Conservation (phyloP, 352 stramenopile genomes). For the Globisporangium uncinulatum region DNA sequence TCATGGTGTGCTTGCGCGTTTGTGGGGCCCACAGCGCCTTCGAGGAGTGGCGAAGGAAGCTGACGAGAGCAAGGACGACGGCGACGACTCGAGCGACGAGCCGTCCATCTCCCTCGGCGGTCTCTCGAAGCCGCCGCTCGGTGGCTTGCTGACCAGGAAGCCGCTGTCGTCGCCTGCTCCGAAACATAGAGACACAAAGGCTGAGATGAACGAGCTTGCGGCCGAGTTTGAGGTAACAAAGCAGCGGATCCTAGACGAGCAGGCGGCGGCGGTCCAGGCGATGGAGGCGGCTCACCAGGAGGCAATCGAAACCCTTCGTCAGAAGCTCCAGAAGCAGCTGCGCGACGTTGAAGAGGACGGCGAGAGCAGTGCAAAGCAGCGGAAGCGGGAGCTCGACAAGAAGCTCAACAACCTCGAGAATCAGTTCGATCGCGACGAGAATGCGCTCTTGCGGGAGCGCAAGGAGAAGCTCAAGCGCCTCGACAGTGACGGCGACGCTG, state of each 20-base stretch:
- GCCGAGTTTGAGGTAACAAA: slow-evolving; percentile 48
- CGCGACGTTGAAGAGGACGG: slow-evolving; percentile 54
- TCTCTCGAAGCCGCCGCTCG: slow-evolving; percentile 50
- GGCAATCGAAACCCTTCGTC: slow-evolving; percentile 26
- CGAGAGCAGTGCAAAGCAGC: slow-evolving; percentile 50
- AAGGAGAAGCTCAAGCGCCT: slow-evolving; percentile 67
- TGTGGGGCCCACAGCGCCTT: slow-evolving; percentile 14
- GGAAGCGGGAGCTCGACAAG: slow-evolving; percentile 59
- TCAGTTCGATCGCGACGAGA: slow-evolving; percentile 63
- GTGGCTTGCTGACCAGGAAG: slow-evolving; percentile 45
- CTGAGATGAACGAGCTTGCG: slow-evolving; percentile 21
- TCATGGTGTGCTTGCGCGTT: background rate
- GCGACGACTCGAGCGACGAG: slow-evolving; percentile 18
- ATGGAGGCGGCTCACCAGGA: slow-evolving; percentile 34
- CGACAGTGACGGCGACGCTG: slow-evolving; percentile 40
- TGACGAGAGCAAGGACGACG: slow-evolving; percentile 23
- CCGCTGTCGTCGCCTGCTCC: slow-evolving; percentile 23
- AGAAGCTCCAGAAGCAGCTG: slow-evolving; percentile 40
- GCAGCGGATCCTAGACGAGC: slow-evolving; percentile 34
- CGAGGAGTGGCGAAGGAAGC: slow-evolving; percentile 29
- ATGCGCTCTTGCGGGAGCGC: slow-evolving; percentile 32
- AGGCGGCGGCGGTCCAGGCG: slow-evolving; percentile 26
- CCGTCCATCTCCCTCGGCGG: slow-evolving; percentile 12
- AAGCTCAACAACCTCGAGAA: slow-evolving; percentile 65
- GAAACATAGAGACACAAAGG: slow-evolving; percentile 24